phyloP scores from a whole-genome alignment of 1,284 basidiomycete genomes.

The Schizophyllum amplum region DNA sequence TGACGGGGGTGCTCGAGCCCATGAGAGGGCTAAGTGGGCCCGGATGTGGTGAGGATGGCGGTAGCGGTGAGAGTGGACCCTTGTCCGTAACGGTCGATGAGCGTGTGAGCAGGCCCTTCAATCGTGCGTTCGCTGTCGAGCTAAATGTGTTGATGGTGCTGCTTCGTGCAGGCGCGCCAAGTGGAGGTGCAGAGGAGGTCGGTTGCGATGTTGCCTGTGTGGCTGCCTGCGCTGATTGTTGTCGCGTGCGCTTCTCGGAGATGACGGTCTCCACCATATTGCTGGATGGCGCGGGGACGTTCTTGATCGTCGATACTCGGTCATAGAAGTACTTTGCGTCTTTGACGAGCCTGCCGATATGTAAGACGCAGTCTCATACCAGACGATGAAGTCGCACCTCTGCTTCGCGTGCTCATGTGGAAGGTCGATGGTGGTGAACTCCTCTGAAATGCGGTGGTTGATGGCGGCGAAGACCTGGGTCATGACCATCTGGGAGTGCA shows the following conservation, averaged over 20 bases:
- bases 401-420: slow-evolving; percentile 77
- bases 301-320: slow-evolving; percentile 65
- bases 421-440: slow-evolving; percentile 75
- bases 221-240: slow-evolving; percentile 14
- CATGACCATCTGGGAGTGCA: slow-evolving; percentile 68
- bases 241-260: slow-evolving; percentile 55
- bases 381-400: too few relatives aligned
- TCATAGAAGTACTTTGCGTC: slow-evolving; percentile 74
- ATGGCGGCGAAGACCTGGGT: slow-evolving; percentile 88
- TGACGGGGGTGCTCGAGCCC: neutral
- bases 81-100: slow-evolving; percentile 28
- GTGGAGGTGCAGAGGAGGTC: neutral
- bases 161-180: slow-evolving; percentile 24
- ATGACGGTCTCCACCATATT: slow-evolving; percentile 78
- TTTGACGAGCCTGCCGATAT: slow-evolving; percentile 51
- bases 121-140: slow-evolving; percentile 31
- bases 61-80: slow-evolving; percentile 25
- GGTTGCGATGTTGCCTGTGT: neutral
- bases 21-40: slow-evolving; percentile 9
- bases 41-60: slow-evolving; percentile 7
- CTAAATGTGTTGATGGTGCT: slow-evolving; percentile 20
- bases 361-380: neutral
- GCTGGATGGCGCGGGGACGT: slow-evolving; percentile 50
- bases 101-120: slow-evolving; percentile 34
- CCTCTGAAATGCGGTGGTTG: slow-evolving; percentile 80